These are phyloP conservation scores for Trifolium fragiferum DNA, from an alignment of 306 rosid genomes.

Conservation along the genomic window DNA sequence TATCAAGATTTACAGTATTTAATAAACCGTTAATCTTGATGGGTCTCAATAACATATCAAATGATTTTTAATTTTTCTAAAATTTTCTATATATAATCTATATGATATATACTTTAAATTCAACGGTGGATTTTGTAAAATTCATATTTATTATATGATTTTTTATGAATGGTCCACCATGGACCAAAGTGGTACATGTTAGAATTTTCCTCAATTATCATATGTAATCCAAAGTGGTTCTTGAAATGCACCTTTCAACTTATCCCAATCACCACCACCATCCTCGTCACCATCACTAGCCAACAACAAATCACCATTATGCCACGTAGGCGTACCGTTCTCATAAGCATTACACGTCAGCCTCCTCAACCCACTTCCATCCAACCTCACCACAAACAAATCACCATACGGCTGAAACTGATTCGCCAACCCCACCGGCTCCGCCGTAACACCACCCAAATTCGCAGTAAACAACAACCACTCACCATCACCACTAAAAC, in stretches of 20 bases:
- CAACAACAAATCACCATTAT: constrained; percentile 39
- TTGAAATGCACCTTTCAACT: constrained; percentile 62
- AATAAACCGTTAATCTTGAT: no score
- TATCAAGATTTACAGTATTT: no score
- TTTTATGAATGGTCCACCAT: no score
- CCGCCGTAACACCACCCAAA: constrained; percentile 73
- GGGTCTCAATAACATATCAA: no score
- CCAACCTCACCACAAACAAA: constrained; percentile 60
- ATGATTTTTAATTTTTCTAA: no score
- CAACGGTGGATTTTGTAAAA: no score
- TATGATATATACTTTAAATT: no score
- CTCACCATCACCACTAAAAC: constrained; percentile 72
- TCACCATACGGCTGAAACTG: constrained; percentile 96
- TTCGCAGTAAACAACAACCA: constrained; percentile 81
- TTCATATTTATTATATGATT: no score
- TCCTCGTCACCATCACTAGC: constrained; percentile 13
- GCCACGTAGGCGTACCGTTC: constrained; percentile 85
- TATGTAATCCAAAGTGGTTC: constrained; percentile 77
- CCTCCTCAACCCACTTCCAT: constrained; percentile 83
- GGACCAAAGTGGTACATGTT: no score
- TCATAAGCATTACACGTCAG: constrained; percentile 78
- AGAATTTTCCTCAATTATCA: no score
- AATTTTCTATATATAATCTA: no score
- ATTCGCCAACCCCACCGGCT: constrained; percentile 77
- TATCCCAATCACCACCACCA: constrained; percentile 44